A percentile compares a stretch with the other conserved stretches of the same genome.
Evolutionary conservation across 371 early-diverging fungal species (phyloP).

Genomic region (Mortierella sp.): DNA sequence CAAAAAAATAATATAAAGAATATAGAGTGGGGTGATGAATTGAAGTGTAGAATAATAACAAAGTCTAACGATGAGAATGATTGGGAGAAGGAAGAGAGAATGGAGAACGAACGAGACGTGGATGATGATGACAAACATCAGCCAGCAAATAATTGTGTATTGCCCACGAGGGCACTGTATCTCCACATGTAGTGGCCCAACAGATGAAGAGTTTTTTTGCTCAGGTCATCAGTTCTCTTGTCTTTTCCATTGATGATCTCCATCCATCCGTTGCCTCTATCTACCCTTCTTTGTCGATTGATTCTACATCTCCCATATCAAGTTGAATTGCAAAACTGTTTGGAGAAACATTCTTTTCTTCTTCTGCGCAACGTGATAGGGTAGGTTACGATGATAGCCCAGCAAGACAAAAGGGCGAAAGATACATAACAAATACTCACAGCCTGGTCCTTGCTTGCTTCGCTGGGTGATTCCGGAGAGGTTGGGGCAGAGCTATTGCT

Average conservation of each 20-base stretch:
- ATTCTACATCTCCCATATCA: too few relatives aligned
- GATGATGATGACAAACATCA: constrained; percentile 5
- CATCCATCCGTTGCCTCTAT: too few relatives aligned
- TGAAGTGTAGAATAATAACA: not conserved
- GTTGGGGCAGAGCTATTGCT: constrained; percentile 6
- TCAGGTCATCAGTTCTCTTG: too few relatives aligned
- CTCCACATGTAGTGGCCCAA: too few relatives aligned
- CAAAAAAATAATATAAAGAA: not conserved
- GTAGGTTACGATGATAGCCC: not conserved
- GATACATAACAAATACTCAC: constrained; percentile 12
- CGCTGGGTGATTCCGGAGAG: constrained; percentile 15
- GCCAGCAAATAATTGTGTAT: not conserved
- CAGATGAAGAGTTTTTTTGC: too few relatives aligned
- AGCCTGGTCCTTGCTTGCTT: constrained; percentile 8
- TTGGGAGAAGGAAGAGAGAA: not conserved
- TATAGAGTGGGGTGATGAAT: not conserved
- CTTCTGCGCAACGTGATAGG: not conserved
- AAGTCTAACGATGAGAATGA: not conserved
- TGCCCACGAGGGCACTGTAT: too few relatives aligned
- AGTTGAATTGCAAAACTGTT: too few relatives aligned
- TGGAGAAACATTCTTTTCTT: not conserved
- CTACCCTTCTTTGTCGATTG: too few relatives aligned
- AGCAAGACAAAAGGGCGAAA: not conserved
- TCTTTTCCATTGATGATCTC: too few relatives aligned
- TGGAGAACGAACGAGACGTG: not conserved